These are phyloP conservation scores for Pythium brachiatum DNA, from an alignment of 352 stramenopile species.

Conservation along the genomic window DNA sequence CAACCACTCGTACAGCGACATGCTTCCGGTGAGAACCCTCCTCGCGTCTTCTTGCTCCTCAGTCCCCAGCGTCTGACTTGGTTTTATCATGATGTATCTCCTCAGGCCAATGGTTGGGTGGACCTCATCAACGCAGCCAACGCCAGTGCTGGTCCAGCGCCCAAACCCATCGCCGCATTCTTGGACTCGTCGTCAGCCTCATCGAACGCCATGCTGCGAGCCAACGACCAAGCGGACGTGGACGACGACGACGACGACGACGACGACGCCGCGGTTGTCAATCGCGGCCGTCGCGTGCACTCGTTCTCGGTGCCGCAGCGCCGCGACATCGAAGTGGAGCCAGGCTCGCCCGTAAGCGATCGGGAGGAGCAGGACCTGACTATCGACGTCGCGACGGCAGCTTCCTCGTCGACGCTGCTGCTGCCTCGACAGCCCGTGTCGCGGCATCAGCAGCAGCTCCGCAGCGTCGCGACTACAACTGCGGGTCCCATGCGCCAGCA, in stretches of 20 bases:
- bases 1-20: conserved; percentile 74
- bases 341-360: conserved; percentile 14
- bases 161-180: conserved; percentile 19
- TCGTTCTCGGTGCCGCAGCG: conserved; percentile 26
- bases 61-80: neutral
- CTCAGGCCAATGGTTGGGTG: conserved; percentile 67
- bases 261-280: neutral
- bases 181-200: conserved; percentile 10
- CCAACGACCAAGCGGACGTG: neutral
- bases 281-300: conserved; percentile 18
- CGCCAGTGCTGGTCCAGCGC: neutral
- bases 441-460: conserved; percentile 18
- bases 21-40: conserved; percentile 47
- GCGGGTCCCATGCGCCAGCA: neutral
- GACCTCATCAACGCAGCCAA: conserved; percentile 32
- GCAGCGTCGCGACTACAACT: neutral
- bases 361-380: conserved; percentile 16
- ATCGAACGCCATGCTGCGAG: neutral
- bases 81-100: neutral
- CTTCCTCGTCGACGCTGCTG: neutral
- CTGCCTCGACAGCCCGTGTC: conserved; percentile 7
- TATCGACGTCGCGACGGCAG: conserved; percentile 8
- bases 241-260: conserved; percentile 7
- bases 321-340: conserved; percentile 22
- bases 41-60: neutral